These are phyloP conservation scores for Podaxis sp. DNA, from an alignment of 768 basidiomycete genomes.

Conservation along the genomic window DNA sequence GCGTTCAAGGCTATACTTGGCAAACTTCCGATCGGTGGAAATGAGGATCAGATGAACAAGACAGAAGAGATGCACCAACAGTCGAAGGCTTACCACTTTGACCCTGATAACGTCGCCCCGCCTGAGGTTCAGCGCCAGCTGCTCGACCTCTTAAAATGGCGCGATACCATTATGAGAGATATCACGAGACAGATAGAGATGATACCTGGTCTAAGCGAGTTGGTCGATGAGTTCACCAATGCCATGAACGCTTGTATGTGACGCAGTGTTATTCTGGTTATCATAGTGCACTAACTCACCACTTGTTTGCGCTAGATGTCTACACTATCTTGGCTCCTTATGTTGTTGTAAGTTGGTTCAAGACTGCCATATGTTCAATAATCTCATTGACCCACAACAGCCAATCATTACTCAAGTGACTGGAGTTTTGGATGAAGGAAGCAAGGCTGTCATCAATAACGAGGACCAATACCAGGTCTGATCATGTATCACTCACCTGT, in stretches of 20 bases:
- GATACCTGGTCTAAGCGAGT: constrained; percentile 56
- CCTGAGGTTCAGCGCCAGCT: constrained; percentile 61
- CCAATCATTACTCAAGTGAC: constrained; percentile 62
- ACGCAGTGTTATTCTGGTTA: not conserved
- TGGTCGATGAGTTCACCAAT: constrained; percentile 63
- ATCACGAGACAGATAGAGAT: constrained; percentile 57
- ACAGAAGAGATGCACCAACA: constrained; percentile 54
- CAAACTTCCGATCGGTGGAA: constrained; percentile 48
- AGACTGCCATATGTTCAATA: not conserved
- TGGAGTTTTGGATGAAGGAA: constrained; percentile 54
- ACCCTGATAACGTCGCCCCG: constrained; percentile 61
- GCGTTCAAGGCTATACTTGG: constrained; percentile 43
- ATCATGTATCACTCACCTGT: not conserved
- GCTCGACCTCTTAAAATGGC: constrained; percentile 58
- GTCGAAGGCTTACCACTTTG: constrained; percentile 57
- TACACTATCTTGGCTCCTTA: constrained; percentile 69
- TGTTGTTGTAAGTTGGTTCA: constrained; percentile 38
- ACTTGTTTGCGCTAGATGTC: constrained; percentile 39
- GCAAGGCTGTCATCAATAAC: constrained; percentile 66
- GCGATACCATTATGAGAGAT: constrained; percentile 55
- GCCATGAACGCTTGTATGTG: constrained; percentile 63
- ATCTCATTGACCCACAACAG: constrained; percentile 26
- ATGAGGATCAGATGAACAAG: constrained; percentile 49
- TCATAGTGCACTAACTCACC: not conserved
- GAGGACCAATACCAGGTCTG: constrained; percentile 65